phyloP scores from a whole-genome alignment of 495 filamentous ascomycete species.

The Penicillium pulvis region DNA sequence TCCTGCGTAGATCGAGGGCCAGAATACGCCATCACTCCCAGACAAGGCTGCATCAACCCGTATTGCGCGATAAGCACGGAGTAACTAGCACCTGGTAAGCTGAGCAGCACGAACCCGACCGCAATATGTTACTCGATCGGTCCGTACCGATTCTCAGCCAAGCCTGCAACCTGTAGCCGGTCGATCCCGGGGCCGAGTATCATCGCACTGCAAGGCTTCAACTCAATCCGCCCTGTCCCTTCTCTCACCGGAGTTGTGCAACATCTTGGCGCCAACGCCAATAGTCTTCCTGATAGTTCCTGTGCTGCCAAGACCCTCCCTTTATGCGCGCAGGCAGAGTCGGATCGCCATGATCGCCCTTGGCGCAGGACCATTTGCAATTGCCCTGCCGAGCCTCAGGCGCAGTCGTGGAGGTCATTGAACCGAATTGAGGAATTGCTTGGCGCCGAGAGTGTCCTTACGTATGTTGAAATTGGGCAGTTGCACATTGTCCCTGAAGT shows the following conservation, averaged over 20 bases:
- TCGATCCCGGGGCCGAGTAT: slow-evolving; percentile 19
- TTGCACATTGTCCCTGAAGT: slow-evolving; percentile 2
- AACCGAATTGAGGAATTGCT: not conserved
- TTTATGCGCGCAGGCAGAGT: slow-evolving; percentile 11
- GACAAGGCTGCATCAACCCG: not conserved
- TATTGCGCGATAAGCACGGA: slow-evolving; percentile 2
- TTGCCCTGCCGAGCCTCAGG: slow-evolving; percentile 11
- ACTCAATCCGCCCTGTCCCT: not conserved
- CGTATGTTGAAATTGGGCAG: not conserved
- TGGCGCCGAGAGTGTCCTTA: slow-evolving; percentile 8
- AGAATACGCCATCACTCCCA: not conserved
- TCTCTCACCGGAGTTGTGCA: slow-evolving; percentile 5
- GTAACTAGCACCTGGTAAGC: not conserved
- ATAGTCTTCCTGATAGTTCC: slow-evolving; percentile 13
- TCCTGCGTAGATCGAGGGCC: not conserved
- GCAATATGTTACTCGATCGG: slow-evolving; percentile 14
- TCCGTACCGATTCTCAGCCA: slow-evolving; percentile 23
- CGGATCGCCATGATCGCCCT: slow-evolving; percentile 35
- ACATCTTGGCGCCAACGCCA: slow-evolving; percentile 26
- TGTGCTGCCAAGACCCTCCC: slow-evolving; percentile 20
- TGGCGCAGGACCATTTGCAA: slow-evolving; percentile 24
- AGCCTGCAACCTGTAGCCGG: slow-evolving; percentile 14
- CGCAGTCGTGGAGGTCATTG: not conserved
- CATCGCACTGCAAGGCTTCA: slow-evolving; percentile 16
- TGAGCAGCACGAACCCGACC: not conserved